Base-by-base conservation (phyloP, 2,329 filamentous ascomycete genomes). In the Ophiosphaerella narmari region DNA sequence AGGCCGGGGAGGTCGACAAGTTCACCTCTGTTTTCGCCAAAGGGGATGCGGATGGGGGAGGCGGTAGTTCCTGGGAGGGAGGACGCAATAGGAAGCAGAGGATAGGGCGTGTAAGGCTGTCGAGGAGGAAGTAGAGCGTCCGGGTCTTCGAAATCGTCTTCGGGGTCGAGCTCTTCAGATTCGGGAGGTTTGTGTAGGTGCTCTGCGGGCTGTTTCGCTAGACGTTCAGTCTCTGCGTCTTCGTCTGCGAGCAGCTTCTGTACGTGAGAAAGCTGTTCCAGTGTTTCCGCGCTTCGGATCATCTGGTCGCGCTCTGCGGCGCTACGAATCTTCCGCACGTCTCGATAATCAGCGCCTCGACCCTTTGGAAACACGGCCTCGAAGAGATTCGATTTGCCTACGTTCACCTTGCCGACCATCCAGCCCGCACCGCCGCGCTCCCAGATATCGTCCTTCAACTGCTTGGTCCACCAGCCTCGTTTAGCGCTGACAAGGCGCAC, bases 321-420 rank as follows among this genome's bases (percentile, higher is more conserved):
- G 36, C 49, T 65, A 14, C 71, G 70, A 0, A 74, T 61, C 51
- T 70, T 68, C 34, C 71, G 69, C 1, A 73, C 51, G 23, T 70
- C 61, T 32, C 75, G 64, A 38, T 65, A 67, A 21, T 66, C 76
- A 63, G 47, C 71, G 62, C 49, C 73, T 61, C 65, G 72, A 44
- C 64, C 78, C 89, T 93, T 87, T 4, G 95, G 93, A 65, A 92
- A 96, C 7, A 97, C 85, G 4, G 86, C 83, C 61, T 94, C 87
- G 53, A 97, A 96, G 2, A 99, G 82, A 66, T 88, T 88, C 63
- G 93, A 97, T 75, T 99, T 99, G 21, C 94, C 95, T 2, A 97
- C 95, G 67, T 99, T 99, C 55, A 91, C 91, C 73, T 96, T 97
- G n/a, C 94, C 94, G 2, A 99, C 89, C 80, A 99, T 87, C 93